These are phyloP conservation scores for Kluyveromyces starmeri DNA, from an alignment of 805 yeast species.

Conservation along the genomic window DNA sequence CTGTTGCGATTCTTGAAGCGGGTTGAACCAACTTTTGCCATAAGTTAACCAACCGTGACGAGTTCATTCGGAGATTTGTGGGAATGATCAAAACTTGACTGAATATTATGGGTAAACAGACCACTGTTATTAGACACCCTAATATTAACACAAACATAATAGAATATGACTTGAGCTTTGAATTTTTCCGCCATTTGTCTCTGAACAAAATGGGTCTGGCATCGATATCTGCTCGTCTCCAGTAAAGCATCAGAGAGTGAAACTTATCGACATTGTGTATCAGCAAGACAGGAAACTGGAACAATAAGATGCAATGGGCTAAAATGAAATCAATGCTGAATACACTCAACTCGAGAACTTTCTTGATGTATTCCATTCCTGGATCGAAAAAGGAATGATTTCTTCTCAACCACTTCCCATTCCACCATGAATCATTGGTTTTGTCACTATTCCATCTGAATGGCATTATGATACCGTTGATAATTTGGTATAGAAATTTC, in stretches of 20 bases:
- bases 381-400: constrained; percentile 49
- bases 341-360: constrained; percentile 45
- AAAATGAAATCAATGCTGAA: constrained; percentile 46
- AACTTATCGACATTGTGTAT: constrained; percentile 49
- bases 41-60: not conserved
- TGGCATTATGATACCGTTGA: constrained; percentile 39
- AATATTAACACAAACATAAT: constrained; percentile 19
- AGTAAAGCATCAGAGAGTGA: constrained; percentile 51
- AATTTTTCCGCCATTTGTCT: constrained; percentile 34
- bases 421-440: constrained; percentile 61
- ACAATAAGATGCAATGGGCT: constrained; percentile 43
- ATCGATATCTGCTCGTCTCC: constrained; percentile 46
- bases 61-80: too few relatives aligned
- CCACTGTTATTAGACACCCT: not conserved
- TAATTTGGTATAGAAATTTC: constrained; percentile 38
- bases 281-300: constrained; percentile 45
- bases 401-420: constrained; percentile 57
- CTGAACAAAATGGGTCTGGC: constrained; percentile 38
- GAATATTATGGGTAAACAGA: not conserved
- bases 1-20: not conserved
- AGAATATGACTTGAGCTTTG: constrained; percentile 28
- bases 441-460: constrained; percentile 48
- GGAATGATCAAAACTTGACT: not conserved
- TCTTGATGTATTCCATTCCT: constrained; percentile 47
- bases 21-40: constrained; percentile 1